Base-by-base conservation (phyloP, 129 eudicot species). In the Flaveria brownii region DNA sequence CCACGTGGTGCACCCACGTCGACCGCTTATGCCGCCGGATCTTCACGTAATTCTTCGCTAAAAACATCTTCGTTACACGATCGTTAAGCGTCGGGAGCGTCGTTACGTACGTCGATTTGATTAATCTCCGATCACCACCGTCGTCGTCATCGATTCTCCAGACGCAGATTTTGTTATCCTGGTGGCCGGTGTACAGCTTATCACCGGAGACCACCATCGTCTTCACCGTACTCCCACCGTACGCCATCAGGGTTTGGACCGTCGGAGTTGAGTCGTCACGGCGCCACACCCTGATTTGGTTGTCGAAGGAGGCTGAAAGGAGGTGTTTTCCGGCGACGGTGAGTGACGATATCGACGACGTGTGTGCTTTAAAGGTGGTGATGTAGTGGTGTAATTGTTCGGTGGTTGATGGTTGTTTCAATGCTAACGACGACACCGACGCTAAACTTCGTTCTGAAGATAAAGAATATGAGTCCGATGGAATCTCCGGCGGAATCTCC, bases 1-100 rank as follows among this genome's bases (percentile, higher is more conserved):
- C 98, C 12, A 85, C 96, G 75, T 93, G 98, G 51, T 91, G 85
- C 43, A 93, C 96, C 98, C 97, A 93, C 26, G 97, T 93, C 49
- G 80, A 50, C 50, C 70, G 80, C 77, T 91, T 88, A 83, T 88
- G 85, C 69, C 93, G 75, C 14, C 96, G 79, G 30, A 90, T 81
- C 18, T 87, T 43, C 0, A 93, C 90, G 18, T 93, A 91, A 83
- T 91, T 91, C 57, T 87, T 87, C 7, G 93, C 82, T 11, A 56
- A 73, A 15, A 91, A 81, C 9, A 88, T 57, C 61, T 74, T 85
- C 26, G 71, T 13, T 2, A 89, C 77, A 7, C 98, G 93, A 51
- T 93, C 98, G 18, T 79, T 84, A 1, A 88, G 47, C 8, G 97
- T 93, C 1, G 98, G 98, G 4, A 93, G 70, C 3, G 88, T 87